Base-by-base conservation (phyloP, 768 basidiomycete species). In the Suillus sp. region DNA sequence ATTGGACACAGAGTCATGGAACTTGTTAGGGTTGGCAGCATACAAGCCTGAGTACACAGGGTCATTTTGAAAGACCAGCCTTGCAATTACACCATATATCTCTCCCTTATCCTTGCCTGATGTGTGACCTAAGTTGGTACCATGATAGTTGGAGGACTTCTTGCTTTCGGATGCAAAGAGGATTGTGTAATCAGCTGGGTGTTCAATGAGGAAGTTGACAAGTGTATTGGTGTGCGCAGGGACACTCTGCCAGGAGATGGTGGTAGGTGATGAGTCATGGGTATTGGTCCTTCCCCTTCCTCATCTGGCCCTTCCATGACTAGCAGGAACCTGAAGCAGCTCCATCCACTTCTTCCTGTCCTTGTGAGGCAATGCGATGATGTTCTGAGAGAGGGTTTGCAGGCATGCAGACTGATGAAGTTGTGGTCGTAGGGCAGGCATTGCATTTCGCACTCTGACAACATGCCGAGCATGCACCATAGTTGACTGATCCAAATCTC, bases 351-450 rank as follows among this genome's bases (percentile, higher is more conserved):
- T 40, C 40, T 7, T 43, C 3, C 20, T 1, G 9, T 43, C 42
- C 42, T 43, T 20, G 20, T 3, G 9, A 10, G 2, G 6, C 40
- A 20, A 11, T 45, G 4, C 0, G n/a, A 4, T 2, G 13, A 13
- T 22, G 10, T 47, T 47, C 13, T 54, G 53, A 34, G 8, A 20
- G 32, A n/a, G 1, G 51, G 51, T 32, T 30, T 53, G 30, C 51
- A 53, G 4, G 9, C 11, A 2, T 54, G 53, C 53, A 35, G 53
- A 54, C 32, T 2, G 32, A 22, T 11, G 11, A 54, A 54, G 53
- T 54, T 6, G 6, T 54, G 53, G 53, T 35, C 11, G 11, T 54
- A 54, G 53, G 20, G 51, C 53, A 54, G 53, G 32, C 32, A 54
- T 54, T 11, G 2, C 5, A 14, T 54, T 54, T 54, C 32, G 4